A percentile compares a stretch with the other conserved stretches of the same genome.
These are phyloP conservation scores for Licmophora abbreviata DNA, from an alignment of 108 stramenopile genomes.

Conservation along the genomic window DNA sequence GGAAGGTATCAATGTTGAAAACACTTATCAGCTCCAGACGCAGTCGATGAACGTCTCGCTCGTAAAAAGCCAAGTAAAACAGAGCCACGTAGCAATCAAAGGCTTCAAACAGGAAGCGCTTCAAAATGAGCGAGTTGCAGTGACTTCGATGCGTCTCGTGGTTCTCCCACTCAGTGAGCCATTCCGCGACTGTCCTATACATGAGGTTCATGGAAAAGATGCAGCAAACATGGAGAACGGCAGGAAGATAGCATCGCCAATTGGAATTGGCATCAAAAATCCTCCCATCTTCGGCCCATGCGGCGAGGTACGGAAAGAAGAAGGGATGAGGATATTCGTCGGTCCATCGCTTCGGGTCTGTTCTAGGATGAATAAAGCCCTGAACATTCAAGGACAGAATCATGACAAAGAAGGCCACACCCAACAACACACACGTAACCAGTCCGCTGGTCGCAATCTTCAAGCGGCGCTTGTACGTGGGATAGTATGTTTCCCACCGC, in stretches of 20 bases:
- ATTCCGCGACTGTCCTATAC: conserved; percentile 47
- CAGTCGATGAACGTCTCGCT: conserved; percentile 50
- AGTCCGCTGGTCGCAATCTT: conserved; percentile 45
- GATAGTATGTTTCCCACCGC: conserved; percentile 40
- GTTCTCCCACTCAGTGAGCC: conserved; percentile 74
- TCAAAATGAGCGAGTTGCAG: conserved; percentile 60
- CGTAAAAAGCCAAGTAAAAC: conserved; percentile 81
- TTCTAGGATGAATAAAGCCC: conserved; percentile 52
- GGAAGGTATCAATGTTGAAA: conserved; percentile 49
- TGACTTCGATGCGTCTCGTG: conserved; percentile 48
- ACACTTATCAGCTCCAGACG: conserved; percentile 49
- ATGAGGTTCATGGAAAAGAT: conserved; percentile 54
- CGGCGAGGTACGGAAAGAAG: conserved; percentile 36
- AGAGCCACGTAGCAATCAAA: conserved; percentile 79
- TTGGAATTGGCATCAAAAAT: conserved; percentile 50
- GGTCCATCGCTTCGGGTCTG: conserved; percentile 35
- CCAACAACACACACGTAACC: conserved; percentile 46
- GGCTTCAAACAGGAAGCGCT: conserved; percentile 78
- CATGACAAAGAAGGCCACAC: conserved; percentile 61
- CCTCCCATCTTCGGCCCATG: conserved; percentile 42
- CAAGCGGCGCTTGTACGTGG: conserved; percentile 30
- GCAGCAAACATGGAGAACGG: conserved; percentile 46
- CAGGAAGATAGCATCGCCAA: conserved; percentile 48
- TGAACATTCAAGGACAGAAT: conserved; percentile 71
- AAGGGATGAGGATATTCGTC: conserved; percentile 39